Conservation (phyloP, 345 rosid species). For the Citrus maxima region DNA sequence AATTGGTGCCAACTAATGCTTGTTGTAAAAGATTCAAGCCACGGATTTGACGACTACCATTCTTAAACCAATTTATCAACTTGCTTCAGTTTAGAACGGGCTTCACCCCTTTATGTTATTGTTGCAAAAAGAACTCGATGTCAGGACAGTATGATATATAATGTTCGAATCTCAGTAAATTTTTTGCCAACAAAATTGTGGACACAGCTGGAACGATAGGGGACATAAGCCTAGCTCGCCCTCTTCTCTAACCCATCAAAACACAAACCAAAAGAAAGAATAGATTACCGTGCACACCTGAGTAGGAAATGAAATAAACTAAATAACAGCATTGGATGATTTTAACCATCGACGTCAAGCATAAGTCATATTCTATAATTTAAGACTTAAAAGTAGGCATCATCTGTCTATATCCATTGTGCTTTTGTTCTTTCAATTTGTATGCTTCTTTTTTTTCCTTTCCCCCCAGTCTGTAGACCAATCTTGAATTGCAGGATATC, state of each 20-base stretch:
- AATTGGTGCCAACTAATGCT: not conserved
- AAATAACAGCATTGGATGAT: not conserved
- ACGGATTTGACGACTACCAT: not conserved
- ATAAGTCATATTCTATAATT: not conserved
- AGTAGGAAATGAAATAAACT: too few species aligned
- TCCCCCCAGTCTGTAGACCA: not conserved
- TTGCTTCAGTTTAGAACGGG: not conserved
- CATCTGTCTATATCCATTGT: not conserved
- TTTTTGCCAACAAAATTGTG: not conserved
- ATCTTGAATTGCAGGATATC: constrained; percentile 65
- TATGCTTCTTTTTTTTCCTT: not conserved
- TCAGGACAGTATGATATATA: not conserved
- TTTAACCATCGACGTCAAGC: not conserved
- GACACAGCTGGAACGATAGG: not conserved
- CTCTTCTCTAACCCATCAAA: not conserved
- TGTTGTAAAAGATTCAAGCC: not conserved
- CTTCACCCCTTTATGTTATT: not conserved
- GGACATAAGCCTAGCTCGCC: not conserved
- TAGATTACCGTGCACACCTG: not conserved
- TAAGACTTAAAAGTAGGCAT: not conserved
- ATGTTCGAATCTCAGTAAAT: too few species aligned
- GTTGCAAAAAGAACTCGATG: not conserved
- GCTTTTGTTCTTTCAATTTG: not conserved
- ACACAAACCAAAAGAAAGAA: not conserved
- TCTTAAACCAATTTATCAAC: not conserved